These are phyloP conservation scores for Akebia trifoliata DNA, from an alignment of 164 flowering plant genomes.

Conservation along the genomic window DNA sequence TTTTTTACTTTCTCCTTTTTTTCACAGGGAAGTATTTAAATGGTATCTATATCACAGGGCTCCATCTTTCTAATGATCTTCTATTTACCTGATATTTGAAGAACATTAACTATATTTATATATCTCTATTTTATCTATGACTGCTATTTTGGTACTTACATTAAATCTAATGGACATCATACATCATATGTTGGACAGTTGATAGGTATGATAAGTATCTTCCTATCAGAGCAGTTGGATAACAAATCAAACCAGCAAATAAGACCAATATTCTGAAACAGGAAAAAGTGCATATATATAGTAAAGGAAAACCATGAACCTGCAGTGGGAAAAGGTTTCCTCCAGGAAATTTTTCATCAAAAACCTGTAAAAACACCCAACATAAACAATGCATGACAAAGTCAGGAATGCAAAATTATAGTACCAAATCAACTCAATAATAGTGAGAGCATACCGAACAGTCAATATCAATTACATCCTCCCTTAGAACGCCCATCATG, in stretches of 20 bases:
- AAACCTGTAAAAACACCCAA: conserved; percentile 57
- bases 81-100: too few relatives aligned
- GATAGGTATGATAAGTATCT: too few relatives aligned
- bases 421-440: conserved; percentile 4
- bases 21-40: too few relatives aligned
- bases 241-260: background rate
- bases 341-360: conserved; percentile 84
- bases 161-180: too few relatives aligned
- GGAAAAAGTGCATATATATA: background rate
- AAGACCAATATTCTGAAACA: background rate
- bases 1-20: too few relatives aligned
- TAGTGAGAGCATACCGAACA: conserved; percentile 55
- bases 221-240: background rate
- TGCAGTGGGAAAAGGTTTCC: conserved; percentile 84
- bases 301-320: conserved; percentile 33
- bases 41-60: too few relatives aligned
- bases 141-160: too few relatives aligned
- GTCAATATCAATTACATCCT: conserved; percentile 81
- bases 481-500: conserved; percentile 77
- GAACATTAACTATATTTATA: too few relatives aligned
- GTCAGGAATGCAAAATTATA: conserved; percentile 5
- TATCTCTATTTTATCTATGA: too few relatives aligned
- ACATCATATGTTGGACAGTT: too few relatives aligned
- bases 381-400: conserved; percentile 5
- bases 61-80: too few relatives aligned